phyloP scores from a whole-genome alignment of 768 basidiomycete species.

The Panellus pusillus region DNA sequence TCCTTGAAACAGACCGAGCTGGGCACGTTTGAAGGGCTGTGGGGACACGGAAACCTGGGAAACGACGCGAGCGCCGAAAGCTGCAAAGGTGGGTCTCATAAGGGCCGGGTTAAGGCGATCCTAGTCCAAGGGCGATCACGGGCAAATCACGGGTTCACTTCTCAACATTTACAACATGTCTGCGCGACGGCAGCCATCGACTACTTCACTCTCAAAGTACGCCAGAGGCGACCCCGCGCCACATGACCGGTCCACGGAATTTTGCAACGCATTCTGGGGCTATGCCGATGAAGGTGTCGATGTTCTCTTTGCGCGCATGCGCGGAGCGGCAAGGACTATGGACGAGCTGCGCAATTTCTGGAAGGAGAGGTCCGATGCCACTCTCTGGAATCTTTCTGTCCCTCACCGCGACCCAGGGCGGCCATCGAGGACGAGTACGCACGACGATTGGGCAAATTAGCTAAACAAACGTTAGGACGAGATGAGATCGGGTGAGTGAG shows the following conservation, averaged over 20 bases:
- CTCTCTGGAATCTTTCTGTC: slow-evolving; percentile 8
- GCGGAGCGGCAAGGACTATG: slow-evolving; percentile 80
- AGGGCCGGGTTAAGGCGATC: too few relatives aligned
- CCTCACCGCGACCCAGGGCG: slow-evolving; percentile 48
- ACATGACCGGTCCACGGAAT: slow-evolving; percentile 64
- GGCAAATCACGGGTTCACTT: neutral
- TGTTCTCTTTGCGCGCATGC: slow-evolving; percentile 86
- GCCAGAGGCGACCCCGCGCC: slow-evolving; percentile 44
- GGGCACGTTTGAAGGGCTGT: slow-evolving; percentile 77
- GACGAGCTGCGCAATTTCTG: slow-evolving; percentile 88
- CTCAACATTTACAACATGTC: slow-evolving; percentile 44
- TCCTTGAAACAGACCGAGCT: slow-evolving; percentile 82
- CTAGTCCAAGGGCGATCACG: too few relatives aligned
- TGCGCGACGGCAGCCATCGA: slow-evolving; percentile 77
- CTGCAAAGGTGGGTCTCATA: slow-evolving; percentile 8
- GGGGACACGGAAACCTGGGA: slow-evolving; percentile 41
- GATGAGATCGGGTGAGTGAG: slow-evolving; percentile 90
- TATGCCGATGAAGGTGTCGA: slow-evolving; percentile 83
- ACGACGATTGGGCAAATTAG: slow-evolving; percentile 75
- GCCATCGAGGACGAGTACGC: slow-evolving; percentile 95
- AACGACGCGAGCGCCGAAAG: slow-evolving; percentile 4
- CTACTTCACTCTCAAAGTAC: slow-evolving; percentile 75
- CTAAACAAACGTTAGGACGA: slow-evolving; percentile 72
- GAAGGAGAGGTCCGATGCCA: slow-evolving; percentile 80
- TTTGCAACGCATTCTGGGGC: slow-evolving; percentile 98